Conservation (phyloP, 169 alveolate genomes). For the Neospora caninum region DNA sequence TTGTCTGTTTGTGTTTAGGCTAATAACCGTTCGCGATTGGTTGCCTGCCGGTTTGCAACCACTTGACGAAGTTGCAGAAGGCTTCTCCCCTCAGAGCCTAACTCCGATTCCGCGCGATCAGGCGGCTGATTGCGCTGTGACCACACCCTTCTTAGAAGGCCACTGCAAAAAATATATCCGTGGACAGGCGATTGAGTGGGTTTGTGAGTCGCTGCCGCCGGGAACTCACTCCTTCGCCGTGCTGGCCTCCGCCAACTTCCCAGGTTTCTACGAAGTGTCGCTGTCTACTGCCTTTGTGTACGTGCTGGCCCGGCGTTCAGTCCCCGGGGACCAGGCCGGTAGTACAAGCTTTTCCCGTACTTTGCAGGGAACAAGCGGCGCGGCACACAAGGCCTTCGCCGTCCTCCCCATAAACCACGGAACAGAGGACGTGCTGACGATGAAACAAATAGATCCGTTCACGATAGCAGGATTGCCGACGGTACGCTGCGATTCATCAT, state of each 20-base stretch:
- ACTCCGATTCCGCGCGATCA: not conserved
- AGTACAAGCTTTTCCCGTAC: not conserved
- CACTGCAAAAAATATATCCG: not conserved
- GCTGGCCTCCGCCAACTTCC: not conserved
- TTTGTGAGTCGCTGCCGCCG: slow-evolving; percentile 2
- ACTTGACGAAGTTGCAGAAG: slow-evolving; percentile 1
- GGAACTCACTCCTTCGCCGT: slow-evolving; percentile 21
- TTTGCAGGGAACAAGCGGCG: not conserved
- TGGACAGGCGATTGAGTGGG: slow-evolving; percentile 30
- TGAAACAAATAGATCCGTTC: not conserved
- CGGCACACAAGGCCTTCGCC: slow-evolving; percentile 11
- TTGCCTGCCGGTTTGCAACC: slow-evolving; percentile 6
- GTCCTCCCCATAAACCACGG: not conserved
- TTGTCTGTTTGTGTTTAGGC: not conserved
- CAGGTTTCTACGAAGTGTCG: not conserved
- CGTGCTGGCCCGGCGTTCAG: not conserved
- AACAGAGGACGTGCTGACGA: not conserved
- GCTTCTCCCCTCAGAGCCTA: not conserved
- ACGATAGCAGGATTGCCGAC: not conserved
- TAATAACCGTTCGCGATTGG: not conserved
- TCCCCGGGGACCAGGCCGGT: not conserved
- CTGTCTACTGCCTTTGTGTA: not conserved
- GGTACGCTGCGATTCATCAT: not conserved
- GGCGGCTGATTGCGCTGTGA: not conserved
- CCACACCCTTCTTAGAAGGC: not conserved